Base-by-base conservation (phyloP, 225 moss, liverwort and hornwort species). In the Lunularia cruciata region DNA sequence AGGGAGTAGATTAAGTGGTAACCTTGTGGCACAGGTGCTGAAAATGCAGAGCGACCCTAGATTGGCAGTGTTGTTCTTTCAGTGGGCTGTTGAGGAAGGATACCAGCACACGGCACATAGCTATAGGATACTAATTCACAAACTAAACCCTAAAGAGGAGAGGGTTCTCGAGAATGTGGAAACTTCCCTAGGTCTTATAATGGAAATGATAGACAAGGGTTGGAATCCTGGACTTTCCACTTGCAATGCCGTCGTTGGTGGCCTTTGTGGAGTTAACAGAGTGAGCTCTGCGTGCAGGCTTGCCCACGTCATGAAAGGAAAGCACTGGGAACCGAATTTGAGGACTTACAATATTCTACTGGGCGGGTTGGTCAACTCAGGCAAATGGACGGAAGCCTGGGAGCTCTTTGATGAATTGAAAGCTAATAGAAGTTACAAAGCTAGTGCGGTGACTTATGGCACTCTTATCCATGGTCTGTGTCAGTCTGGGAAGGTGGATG, bases 361-460 rank as follows among this genome's bases (percentile, higher is more conserved):
- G 5, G 42, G 45, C 40, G 67, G 72, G 43, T 30, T 77, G 46
- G 69, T 71, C n/a, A 67, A 66, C 27, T 61, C 72, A 37, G 43
- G 65, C 22, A 45, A 56, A 77, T 77, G 82, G 72, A 76, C 84
- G 34, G 84, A 88, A 67, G 84, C 81, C 5, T 60, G 87, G 72
- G 64, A 69, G 77, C 75, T 77, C 54, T 85, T 46, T 85, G 77
- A 71, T 83, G 84, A 69, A 84, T 77, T 68, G 84, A 81, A 74
- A 73, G 79, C 65, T 78, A 86, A 47, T 4, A 60, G 59, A 76
- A 72, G 46, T 69, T 82, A 25, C 13, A 77, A 70, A 67, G 86
- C 94, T 19, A 87, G 84, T 68, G 70, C 78, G 47, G 81, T 84
- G 19, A 88, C 94, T 20, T 89, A 88, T 71, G 81, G 90, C 67